Evolutionary conservation across 2,329 filamentous ascomycete genomes (phyloP).

Genomic region (Fusarium keratoplasticum): DNA sequence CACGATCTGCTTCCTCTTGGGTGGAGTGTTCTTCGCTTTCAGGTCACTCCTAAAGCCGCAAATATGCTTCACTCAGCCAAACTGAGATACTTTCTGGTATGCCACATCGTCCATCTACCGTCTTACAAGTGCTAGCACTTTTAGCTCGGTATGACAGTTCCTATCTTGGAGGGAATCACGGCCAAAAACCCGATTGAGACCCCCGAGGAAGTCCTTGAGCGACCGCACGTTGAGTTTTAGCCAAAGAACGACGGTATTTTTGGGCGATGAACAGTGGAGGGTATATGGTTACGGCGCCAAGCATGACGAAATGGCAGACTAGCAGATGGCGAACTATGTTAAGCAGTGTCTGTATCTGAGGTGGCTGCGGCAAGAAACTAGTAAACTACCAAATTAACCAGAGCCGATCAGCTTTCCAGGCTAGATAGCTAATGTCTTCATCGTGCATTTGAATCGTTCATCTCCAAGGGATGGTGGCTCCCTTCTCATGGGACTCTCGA

Average conservation of each 20-base stretch:
- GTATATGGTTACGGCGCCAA: not conserved
- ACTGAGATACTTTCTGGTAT: not conserved
- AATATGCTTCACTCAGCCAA: not conserved
- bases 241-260: not conserved
- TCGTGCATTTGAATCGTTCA: not conserved
- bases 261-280: not conserved
- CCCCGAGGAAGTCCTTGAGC: not conserved
- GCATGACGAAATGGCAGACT: not conserved
- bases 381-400: too few relatives aligned
- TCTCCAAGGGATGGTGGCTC: conserved; percentile 46
- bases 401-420: not conserved
- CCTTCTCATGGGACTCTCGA: conserved; percentile 51
- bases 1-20: not conserved
- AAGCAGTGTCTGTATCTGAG: not conserved
- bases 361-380: not conserved
- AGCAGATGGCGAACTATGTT: not conserved
- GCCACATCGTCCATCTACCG: not conserved
- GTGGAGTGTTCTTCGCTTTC: not conserved
- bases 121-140: not conserved
- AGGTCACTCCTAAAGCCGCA: not conserved
- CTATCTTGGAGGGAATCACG: not conserved
- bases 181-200: not conserved
- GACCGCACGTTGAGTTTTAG: not conserved
- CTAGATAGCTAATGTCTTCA: not conserved
- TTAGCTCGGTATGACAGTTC: not conserved